Base-by-base conservation (phyloP, 495 filamentous ascomycete genomes). In the Entonaema liquescens region DNA sequence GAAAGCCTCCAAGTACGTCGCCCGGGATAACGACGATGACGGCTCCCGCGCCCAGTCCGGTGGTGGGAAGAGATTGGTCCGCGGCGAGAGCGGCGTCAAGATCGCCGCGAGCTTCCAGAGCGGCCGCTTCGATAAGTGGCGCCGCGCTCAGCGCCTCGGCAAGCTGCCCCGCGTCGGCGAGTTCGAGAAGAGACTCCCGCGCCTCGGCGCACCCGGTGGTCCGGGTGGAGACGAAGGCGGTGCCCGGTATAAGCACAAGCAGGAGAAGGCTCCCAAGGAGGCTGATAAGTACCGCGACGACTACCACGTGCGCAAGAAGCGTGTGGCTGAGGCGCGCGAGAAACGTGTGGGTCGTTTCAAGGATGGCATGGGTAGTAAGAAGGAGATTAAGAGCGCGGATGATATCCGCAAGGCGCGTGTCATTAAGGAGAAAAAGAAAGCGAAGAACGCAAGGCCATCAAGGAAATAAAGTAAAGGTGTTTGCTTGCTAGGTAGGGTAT, bases 1-100 rank as follows among this genome's bases (percentile, higher is more conserved):
- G 86, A 94, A 95, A 74, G 87, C 89, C 72, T 95, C 91, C 81
- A 98, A 98, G 81, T 99, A 98, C 80, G 95, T 99, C 6, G 81
- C 91, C 2, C 86, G 90, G 26, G 89, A 88, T 66, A 97, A 98
- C 84, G 95, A 98, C 79, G 92, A 96, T 74, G 95, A 98, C 83
- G 96, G 95, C 17, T 93, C 89, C 54, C 91, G 91, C 78, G 25
- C 40, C 80, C 42, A 47, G 19, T 21, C 42, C 15, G 92, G 88
- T 49, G 90, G 89, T 78, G 93, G 93, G 55, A 83, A 83, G n/a
- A 91, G 89, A 62, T 89, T 97, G 80, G 91, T 99, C 42, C 86
- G 89, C 53, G 94, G 96, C 62, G 95, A 99, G 81, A 91, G 88
- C 76, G 95, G 95, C 50, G 93, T 93, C 82, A 98, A 98, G 85